Evolutionary conservation across 2,329 filamentous ascomycete species (phyloP).

Genomic region (Camillea tinctor): DNA sequence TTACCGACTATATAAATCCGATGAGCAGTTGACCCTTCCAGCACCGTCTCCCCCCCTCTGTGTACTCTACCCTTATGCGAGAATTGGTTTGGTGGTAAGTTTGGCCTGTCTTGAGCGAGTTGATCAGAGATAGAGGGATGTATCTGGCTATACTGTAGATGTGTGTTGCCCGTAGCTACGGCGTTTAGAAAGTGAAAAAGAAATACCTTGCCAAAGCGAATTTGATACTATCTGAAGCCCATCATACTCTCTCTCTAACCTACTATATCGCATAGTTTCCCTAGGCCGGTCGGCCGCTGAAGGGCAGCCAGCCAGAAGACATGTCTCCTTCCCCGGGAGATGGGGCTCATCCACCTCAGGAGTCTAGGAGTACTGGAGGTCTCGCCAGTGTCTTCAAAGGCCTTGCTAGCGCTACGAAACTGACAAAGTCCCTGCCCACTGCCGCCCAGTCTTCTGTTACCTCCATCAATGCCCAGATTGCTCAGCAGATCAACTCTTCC

Average conservation of each 20-base stretch:
- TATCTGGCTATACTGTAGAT: background rate
- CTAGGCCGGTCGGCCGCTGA: slow-evolving; percentile 42
- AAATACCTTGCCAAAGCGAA: too few species aligned
- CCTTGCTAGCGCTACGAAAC: slow-evolving; percentile 52
- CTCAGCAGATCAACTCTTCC: slow-evolving; percentile 45
- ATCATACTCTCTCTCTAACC: slow-evolving; percentile 38
- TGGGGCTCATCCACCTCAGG: slow-evolving; percentile 49
- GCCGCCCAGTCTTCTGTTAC: slow-evolving; percentile 40
- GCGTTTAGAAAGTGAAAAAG: background rate
- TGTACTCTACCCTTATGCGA: background rate
- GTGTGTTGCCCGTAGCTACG: background rate
- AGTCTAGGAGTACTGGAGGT: slow-evolving; percentile 54
- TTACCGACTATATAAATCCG: background rate
- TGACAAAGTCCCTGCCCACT: slow-evolving; percentile 49
- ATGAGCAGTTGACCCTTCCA: background rate
- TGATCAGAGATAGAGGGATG: background rate
- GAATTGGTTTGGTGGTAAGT: background rate
- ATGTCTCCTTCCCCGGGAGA: slow-evolving; percentile 63
- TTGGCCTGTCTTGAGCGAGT: background rate
- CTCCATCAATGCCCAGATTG: slow-evolving; percentile 37
- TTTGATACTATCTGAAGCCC: too few species aligned
- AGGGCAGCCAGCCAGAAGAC: slow-evolving; percentile 36
- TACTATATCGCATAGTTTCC: slow-evolving; percentile 44
- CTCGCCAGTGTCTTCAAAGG: slow-evolving; percentile 65
- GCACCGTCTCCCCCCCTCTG: background rate